phyloP scores from a whole-genome alignment of 495 filamentous ascomycete genomes.

The Barbatosphaeria neglecta region DNA sequence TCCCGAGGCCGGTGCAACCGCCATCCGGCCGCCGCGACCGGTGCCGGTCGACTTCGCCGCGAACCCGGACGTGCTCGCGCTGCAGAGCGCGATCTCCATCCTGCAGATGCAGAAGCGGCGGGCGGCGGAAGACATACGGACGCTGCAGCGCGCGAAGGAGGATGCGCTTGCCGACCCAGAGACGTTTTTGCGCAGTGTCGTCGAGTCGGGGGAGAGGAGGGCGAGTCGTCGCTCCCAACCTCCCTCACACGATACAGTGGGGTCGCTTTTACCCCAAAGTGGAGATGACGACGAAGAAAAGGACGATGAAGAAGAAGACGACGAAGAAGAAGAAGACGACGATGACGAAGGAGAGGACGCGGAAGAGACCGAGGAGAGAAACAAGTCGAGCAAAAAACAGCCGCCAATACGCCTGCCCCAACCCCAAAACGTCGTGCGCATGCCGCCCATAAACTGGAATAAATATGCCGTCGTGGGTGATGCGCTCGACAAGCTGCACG shows the following conservation, averaged over 20 bases:
- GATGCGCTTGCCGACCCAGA: slow-evolving; percentile 57
- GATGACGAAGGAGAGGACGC: neutral
- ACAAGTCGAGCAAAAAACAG: slow-evolving; percentile 2
- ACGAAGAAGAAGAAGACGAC: slow-evolving; percentile 1
- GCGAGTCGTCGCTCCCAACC: no score
- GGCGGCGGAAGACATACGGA: slow-evolving; percentile 56
- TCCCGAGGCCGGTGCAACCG: slow-evolving; percentile 12
- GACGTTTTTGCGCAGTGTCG: slow-evolving; percentile 52
- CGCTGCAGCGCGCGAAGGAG: slow-evolving; percentile 49
- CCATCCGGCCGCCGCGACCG: slow-evolving; percentile 39
- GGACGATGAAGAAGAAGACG: slow-evolving; percentile 23
- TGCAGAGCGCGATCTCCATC: slow-evolving; percentile 67
- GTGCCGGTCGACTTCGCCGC: slow-evolving; percentile 61
- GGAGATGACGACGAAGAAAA: slow-evolving; percentile 13
- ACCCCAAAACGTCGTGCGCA: slow-evolving; percentile 73
- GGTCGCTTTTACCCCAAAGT: no score
- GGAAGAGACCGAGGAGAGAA: slow-evolving; percentile 1
- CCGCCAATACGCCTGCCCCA: slow-evolving; percentile 46
- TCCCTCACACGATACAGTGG: no score
- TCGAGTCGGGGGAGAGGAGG: slow-evolving; percentile 17
- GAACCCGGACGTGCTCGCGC: slow-evolving; percentile 75
- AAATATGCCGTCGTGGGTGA: slow-evolving; percentile 79
- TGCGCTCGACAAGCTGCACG: slow-evolving; percentile 69
- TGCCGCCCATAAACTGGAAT: slow-evolving; percentile 80
- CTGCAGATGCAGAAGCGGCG: slow-evolving; percentile 73